Conservation (phyloP, 2,329 filamentous ascomycete species). For the Botrytis medusae region DNA sequence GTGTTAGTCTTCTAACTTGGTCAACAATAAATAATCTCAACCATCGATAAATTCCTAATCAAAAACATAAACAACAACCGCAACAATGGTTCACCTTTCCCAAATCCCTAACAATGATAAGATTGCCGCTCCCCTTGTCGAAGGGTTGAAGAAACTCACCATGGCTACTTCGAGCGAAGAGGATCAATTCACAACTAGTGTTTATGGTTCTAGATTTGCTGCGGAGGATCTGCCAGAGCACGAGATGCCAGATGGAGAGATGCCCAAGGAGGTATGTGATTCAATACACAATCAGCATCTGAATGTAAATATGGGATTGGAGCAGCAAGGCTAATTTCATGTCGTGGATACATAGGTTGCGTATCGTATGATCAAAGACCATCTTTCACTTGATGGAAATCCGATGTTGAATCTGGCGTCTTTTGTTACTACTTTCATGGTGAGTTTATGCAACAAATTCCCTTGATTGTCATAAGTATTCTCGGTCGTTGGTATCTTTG, state of each 20-base stretch:
- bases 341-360: slow-evolving; percentile 60
- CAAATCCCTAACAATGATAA: slow-evolving; percentile 40
- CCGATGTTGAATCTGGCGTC: slow-evolving; percentile 85
- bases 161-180: slow-evolving; percentile 37
- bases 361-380: slow-evolving; percentile 97
- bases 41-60: not conserved
- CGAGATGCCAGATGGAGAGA: slow-evolving; percentile 86
- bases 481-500: not conserved
- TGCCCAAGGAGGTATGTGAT: slow-evolving; percentile 72
- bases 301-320: not conserved
- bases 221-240: slow-evolving; percentile 74
- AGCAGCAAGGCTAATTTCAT: not conserved
- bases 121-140: slow-evolving; percentile 36
- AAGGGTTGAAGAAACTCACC: slow-evolving; percentile 48
- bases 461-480: not conserved
- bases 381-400: slow-evolving; percentile 86
- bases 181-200: slow-evolving; percentile 43
- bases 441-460: slow-evolving; percentile 42
- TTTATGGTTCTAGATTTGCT: slow-evolving; percentile 87
- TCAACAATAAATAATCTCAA: not conserved
- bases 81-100: slow-evolving; percentile 51
- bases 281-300: not conserved
- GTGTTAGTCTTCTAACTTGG: not conserved
- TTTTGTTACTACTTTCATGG: slow-evolving; percentile 97
- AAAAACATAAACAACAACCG: slow-evolving; percentile 13